A percentile compares a stretch with the other conserved stretches of the same genome.
These are phyloP conservation scores for Zizania palustris DNA, from an alignment of 202 grass and related monocot genomes.

Conservation along the genomic window DNA sequence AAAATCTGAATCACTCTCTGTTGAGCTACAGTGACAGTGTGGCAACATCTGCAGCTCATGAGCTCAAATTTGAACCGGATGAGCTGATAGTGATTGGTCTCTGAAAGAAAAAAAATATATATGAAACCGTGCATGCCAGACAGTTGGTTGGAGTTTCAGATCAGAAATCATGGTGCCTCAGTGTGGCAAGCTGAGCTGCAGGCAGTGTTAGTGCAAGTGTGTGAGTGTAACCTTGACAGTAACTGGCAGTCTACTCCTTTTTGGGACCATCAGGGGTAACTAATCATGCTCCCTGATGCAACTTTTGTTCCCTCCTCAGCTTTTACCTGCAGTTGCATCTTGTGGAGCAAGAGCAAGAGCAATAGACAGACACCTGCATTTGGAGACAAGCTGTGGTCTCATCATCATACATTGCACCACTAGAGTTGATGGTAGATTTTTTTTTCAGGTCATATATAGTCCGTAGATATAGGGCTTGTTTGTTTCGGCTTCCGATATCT, in stretches of 20 bases:
- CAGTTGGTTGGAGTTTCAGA: neutral
- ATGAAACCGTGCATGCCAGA: neutral
- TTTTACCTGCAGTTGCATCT: slow-evolving; percentile 1
- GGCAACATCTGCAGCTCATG: neutral
- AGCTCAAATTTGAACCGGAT: slow-evolving; percentile 28
- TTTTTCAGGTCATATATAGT: no score
- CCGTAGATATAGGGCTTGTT: no score
- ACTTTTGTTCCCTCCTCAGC: slow-evolving; percentile 17
- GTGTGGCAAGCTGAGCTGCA: neutral
- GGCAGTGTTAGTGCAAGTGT: neutral
- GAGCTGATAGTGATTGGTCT: neutral
- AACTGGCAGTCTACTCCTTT: neutral
- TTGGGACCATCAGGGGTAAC: slow-evolving; percentile 12
- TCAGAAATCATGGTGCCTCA: neutral
- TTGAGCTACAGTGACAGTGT: slow-evolving; percentile 3
- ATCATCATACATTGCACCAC: neutral
- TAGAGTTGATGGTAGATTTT: no score
- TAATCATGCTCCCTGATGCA: slow-evolving; percentile 18
- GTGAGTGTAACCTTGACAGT: neutral
- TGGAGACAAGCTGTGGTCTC: slow-evolving; percentile 3
- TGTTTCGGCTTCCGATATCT: no score
- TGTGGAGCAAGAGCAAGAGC: neutral
- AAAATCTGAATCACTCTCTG: neutral
- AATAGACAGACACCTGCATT: slow-evolving; percentile 13
- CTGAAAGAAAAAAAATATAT: no score